Evolutionary conservation across 1,284 basidiomycete species (phyloP), one percentile per base, ranked within the genome.

Genomic region (Peniophora sp.): DNA sequence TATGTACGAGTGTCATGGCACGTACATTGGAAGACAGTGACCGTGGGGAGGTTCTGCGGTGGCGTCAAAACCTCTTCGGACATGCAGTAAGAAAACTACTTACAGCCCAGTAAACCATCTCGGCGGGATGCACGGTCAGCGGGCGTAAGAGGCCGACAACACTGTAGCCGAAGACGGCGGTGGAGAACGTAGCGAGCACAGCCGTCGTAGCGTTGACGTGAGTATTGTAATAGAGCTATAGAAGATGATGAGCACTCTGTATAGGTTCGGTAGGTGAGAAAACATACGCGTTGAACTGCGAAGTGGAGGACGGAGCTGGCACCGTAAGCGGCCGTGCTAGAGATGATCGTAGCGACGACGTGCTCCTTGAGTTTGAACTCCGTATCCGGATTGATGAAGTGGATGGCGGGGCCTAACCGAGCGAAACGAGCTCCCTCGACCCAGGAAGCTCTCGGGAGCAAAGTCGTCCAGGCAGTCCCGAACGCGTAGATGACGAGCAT

Each of bases 61-160:
- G 24, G 10, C 6, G 17, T 53, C 43, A 49, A 41, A 45, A 8
- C 44, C 12, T n/a, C n/a, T 25, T 43, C 3, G 48, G 48, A 53
- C 53, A 23, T 36, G 12, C 24, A 52, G 24, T 35, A 25, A 53
- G 20, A 0, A 55, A 52, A n/a, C n/a, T n/a, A n/a, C n/a, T n/a
- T n/a, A n/a, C n/a, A 48, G 50, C 60, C 69, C 83, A 85, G 64
- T 84, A 85, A 25, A 87, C 80, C 79, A 83, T 83, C 61, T 81
- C 78, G n/a, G 79, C 78, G 0, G 84, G 83, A 61, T 81, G 80
- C 16, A 85, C 83, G 0, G 79, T 78, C 44, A 85, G 69, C 9
- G 78, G 78, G 2, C 78, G 73, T 6, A 81, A 62, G 5, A 81
- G 58, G 2, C 79, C 79, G 24, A 81, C 74, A 1, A 85, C 64